A percentile compares a stretch with the other conserved stretches of the same genome.
Conservation (phyloP, 352 stramenopile genomes). For the Phytophthora citricola region DNA sequence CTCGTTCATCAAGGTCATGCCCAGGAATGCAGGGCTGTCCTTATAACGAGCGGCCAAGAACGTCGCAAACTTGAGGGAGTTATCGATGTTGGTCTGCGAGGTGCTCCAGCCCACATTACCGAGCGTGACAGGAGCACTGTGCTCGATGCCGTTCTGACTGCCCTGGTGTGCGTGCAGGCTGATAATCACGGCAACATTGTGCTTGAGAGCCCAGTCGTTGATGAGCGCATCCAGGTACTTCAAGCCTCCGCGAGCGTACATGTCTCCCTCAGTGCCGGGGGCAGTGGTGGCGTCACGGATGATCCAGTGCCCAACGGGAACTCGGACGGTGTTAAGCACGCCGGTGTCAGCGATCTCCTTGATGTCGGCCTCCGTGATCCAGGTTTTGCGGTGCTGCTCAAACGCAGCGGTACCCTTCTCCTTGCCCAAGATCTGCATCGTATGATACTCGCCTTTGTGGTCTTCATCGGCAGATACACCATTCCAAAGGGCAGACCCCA, state of each 20-base stretch:
- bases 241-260: constrained; percentile 37
- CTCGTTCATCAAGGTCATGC: constrained; percentile 66
- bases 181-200: constrained; percentile 63
- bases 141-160: constrained; percentile 66
- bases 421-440: constrained; percentile 16
- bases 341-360: constrained; percentile 19
- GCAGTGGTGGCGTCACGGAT: constrained; percentile 37
- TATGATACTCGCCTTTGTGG: constrained; percentile 14
- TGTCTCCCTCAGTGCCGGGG: constrained; percentile 14
- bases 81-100: constrained; percentile 35
- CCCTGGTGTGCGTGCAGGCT: constrained; percentile 61
- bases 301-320: constrained; percentile 56
- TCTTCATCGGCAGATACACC: not conserved
- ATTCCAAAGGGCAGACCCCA: constrained; percentile 16
- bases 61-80: constrained; percentile 44
- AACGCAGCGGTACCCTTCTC: constrained; percentile 19
- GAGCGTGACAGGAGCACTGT: constrained; percentile 40
- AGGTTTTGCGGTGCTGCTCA: constrained; percentile 17
- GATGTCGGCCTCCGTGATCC: constrained; percentile 30
- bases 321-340: constrained; percentile 56
- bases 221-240: constrained; percentile 65
- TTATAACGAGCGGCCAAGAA: constrained; percentile 57
- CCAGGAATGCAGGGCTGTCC: constrained; percentile 52
- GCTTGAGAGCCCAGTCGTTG: constrained; percentile 53
- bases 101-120: constrained; percentile 32